Evolutionary conservation across 495 filamentous ascomycete species (phyloP).

Genomic region (Penicillium cosmopolitanum): DNA sequence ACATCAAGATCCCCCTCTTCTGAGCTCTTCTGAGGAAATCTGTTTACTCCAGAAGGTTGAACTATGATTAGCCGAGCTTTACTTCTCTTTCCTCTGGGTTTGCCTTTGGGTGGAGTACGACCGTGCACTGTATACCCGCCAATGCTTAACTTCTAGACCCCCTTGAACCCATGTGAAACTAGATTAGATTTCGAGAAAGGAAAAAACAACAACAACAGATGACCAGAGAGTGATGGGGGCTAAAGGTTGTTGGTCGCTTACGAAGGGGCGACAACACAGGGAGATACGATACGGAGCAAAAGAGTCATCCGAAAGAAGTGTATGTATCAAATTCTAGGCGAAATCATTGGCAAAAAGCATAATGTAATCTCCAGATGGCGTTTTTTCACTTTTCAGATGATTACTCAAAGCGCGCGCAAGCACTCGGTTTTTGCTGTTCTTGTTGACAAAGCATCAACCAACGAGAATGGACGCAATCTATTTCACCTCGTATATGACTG

Average conservation of each 20-base stretch:
- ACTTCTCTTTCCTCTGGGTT: neutral
- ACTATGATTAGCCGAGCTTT: neutral
- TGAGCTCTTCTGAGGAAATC: too few species aligned
- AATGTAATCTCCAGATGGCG: neutral
- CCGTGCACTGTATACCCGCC: conserved; percentile 20
- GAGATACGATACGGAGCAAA: neutral
- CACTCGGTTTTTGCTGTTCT: neutral
- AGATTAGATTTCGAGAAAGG: neutral
- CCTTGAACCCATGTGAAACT: conserved; percentile 17
- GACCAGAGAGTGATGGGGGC: neutral
- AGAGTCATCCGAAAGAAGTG: neutral
- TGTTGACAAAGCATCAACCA: neutral
- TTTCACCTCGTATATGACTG: conserved; percentile 3
- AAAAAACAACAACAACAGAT: neutral
- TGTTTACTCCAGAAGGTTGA: neutral
- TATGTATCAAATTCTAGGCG: neutral
- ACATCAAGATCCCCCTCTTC: neutral
- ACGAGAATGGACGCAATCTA: conserved; percentile 1
- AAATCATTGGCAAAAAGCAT: conserved; percentile 1
- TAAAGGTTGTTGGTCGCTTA: neutral
- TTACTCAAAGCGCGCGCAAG: conserved; percentile 3
- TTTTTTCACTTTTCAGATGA: conserved; percentile 1
- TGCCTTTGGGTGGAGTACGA: conserved; percentile 3
- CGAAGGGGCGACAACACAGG: neutral
- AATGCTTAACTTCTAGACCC: conserved; percentile 23